A percentile compares a stretch with the other conserved stretches of the same genome.
Conservation (phyloP, 1,284 basidiomycete genomes). For the Caloboletus firmus region DNA sequence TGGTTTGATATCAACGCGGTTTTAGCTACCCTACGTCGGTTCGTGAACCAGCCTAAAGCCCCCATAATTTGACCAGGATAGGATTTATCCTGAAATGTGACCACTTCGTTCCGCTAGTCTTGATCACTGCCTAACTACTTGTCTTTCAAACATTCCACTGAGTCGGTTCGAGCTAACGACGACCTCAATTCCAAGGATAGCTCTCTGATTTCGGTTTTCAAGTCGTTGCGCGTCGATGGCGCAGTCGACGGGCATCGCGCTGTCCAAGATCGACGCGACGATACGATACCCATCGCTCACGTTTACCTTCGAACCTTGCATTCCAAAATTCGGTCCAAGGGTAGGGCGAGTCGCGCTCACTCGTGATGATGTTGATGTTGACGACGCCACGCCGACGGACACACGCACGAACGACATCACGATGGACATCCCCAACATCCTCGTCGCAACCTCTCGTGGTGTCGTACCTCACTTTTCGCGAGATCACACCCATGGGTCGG, state of each 20-base stretch:
- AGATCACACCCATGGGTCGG: conserved; percentile 53
- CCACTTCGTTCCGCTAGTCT: background rate
- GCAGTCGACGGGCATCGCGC: background rate
- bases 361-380: conserved; percentile 3
- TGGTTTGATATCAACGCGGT: conserved; percentile 9
- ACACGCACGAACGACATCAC: background rate
- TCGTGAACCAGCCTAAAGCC: background rate
- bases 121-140: background rate
- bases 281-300: conserved; percentile 15
- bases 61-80: background rate
- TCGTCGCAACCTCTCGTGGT: conserved; percentile 68
- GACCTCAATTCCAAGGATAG: background rate
- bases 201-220: background rate
- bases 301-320: conserved; percentile 14
- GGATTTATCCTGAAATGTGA: background rate
- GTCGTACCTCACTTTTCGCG: conserved; percentile 71
- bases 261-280: background rate
- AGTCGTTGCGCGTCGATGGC: conserved; percentile 6
- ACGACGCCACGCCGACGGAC: background rate
- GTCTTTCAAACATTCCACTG: background rate
- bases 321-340: conserved; percentile 27
- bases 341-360: conserved; percentile 21
- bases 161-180: background rate
- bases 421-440: conserved; percentile 48
- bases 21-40: background rate